A percentile compares a stretch with the other conserved stretches of the same genome.
Conservation (phyloP, 2,329 filamentous ascomycete genomes). For the Monosporascus sp. region DNA sequence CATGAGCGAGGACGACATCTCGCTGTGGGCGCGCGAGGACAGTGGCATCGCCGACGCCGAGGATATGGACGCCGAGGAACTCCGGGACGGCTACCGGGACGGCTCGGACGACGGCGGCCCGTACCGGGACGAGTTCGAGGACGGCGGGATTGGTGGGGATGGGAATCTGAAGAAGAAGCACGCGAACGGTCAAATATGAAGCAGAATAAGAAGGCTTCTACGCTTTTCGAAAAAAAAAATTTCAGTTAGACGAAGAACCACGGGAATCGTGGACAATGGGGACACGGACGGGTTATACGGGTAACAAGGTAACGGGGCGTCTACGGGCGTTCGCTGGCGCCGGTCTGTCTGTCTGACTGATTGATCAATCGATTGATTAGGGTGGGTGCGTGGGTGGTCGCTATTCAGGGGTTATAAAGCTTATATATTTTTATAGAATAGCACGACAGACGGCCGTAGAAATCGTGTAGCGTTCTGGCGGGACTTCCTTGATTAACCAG, state of each 20-base stretch:
- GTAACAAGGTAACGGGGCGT: background rate
- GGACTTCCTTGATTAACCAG: too few species aligned
- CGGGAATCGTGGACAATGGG: background rate
- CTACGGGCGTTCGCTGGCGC: background rate
- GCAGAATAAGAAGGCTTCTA: too few species aligned
- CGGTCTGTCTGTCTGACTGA: background rate
- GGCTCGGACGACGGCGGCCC: constrained; percentile 1
- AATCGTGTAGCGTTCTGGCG: too few species aligned
- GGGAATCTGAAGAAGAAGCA: background rate
- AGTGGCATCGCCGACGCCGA: constrained; percentile 27
- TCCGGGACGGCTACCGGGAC: constrained; percentile 19
- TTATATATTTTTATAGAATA: too few species aligned
- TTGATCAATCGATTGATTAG: background rate
- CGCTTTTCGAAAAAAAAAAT: too few species aligned
- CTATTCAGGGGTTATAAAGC: too few species aligned
- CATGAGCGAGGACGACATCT: constrained; percentile 56
- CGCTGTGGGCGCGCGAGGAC: constrained; percentile 46
- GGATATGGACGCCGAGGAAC: constrained; percentile 17
- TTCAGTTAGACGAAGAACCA: too few species aligned
- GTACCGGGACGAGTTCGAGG: background rate
- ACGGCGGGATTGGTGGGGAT: background rate
- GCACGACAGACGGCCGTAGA: too few species aligned
- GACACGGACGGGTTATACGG: background rate
- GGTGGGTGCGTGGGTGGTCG: too few species aligned
- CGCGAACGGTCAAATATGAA: too few species aligned